Evolutionary conservation across 2,329 filamentous ascomycete species (phyloP), one percentile per base, ranked within the genome.

Genomic region (Talaromyces funiculosus): DNA sequence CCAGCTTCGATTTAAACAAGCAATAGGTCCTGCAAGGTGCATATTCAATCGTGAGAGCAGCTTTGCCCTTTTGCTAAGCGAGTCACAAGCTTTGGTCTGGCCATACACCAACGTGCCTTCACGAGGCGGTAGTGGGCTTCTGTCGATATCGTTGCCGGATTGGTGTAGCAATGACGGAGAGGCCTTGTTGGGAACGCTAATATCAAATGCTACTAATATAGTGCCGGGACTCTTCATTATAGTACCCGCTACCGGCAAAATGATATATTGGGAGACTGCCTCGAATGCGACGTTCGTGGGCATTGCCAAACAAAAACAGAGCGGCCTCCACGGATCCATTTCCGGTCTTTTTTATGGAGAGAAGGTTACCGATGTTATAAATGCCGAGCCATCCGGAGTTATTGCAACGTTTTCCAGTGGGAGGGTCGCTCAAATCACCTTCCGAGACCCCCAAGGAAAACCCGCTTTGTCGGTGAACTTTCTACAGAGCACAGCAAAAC

Each of bases 201-300:
- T 97, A 6, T 88, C 90, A 0, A 87, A 89, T 54, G 89, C 90
- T 4, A 49, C 89, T 4, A 86, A 85, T n/a, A 85, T 86, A 53
- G 90, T 96, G 67, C 89, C 92, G 35, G 94, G 94, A 2, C 82
- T 99, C 38, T 85, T 99, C 29, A 84, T 97, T 38, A 82, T 97
- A 38, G 90, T 93, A 78, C 90, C 93, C 12, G 85, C 84, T 18
- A 92, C 83, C 53, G 94, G 94, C 57, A 92, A 88, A 73, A 86
- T 97, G 57, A 87, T 90, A 47, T 97, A 94, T 74, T 97, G 94
- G 92, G 94, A 97, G 72, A 95, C 91, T 40, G 90, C 97, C 64
- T 92, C 93, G 60, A 92, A 87, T 73, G 92, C 91, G 9, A 90
- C 92, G 40, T 91, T 90, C 0, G 82, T 95, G 59, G 90, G 90